Evolutionary conservation across 2,329 filamentous ascomycete genomes (phyloP).

Genomic region (Delphinella strobiligena): DNA sequence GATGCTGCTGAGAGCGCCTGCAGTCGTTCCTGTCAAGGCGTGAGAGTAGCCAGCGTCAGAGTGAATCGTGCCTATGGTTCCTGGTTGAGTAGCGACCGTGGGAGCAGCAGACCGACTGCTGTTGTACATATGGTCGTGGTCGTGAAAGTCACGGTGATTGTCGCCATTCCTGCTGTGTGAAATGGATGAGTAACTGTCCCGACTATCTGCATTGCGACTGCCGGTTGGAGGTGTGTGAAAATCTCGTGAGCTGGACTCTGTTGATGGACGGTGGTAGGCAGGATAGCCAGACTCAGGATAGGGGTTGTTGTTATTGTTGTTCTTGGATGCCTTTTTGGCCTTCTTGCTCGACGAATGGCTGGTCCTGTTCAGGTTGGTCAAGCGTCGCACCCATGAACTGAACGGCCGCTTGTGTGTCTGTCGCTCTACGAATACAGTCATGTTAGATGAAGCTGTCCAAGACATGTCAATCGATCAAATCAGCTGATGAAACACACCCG

Average conservation of each 20-base stretch:
- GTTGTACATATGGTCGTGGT: constrained; percentile 9
- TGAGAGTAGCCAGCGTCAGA: constrained; percentile 71
- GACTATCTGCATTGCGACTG: constrained; percentile 13
- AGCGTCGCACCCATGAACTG: constrained; percentile 84
- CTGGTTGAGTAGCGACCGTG: constrained; percentile 73
- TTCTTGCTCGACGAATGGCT: constrained; percentile 19
- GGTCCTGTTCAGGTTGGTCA: constrained; percentile 58
- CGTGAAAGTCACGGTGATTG: constrained; percentile 17
- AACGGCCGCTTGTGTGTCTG: constrained; percentile 73
- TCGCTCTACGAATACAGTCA: constrained; percentile 44
- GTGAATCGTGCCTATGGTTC: constrained; percentile 54
- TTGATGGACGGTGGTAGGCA: constrained; percentile 39
- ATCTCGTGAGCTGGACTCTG: constrained; percentile 1
- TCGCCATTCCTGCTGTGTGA: constrained; percentile 9
- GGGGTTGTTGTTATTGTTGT: constrained; percentile 63
- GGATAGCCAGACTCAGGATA: constrained; percentile 65
- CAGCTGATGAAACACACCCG: background rate
- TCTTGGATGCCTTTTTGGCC: constrained; percentile 14
- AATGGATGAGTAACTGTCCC: constrained; percentile 2
- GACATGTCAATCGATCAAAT: background rate
- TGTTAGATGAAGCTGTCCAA: constrained; percentile 10
- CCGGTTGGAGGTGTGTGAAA: constrained; percentile 1
- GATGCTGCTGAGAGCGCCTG: constrained; percentile 49
- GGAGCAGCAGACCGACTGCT: constrained; percentile 64
- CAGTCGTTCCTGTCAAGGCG: constrained; percentile 63